phyloP scores from a whole-genome alignment of 106 monocot species.

The Chionographis japonica region DNA sequence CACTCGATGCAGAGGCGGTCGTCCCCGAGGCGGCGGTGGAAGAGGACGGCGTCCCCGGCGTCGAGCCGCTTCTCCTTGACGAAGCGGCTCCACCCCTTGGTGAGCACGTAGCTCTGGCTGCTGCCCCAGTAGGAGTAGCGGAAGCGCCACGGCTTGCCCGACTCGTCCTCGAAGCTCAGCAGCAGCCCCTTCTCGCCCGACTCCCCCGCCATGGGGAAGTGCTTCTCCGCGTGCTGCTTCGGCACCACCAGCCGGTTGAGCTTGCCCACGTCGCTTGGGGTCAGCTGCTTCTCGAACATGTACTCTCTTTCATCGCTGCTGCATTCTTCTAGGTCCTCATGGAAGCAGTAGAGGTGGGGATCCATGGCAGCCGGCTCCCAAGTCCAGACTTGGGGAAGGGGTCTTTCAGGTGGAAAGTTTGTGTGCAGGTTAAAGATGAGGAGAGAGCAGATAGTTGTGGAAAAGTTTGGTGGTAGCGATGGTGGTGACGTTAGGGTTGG shows the following conservation, averaged over 20 bases:
- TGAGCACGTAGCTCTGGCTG: constrained; percentile 79
- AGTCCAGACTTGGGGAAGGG: constrained; percentile 18
- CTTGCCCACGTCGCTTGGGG: constrained; percentile 84
- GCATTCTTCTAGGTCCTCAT: neutral
- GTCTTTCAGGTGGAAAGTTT: constrained; percentile 17
- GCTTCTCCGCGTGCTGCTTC: too few relatives aligned
- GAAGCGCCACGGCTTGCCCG: constrained; percentile 50
- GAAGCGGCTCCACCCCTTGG: constrained; percentile 73
- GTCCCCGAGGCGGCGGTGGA: constrained; percentile 14
- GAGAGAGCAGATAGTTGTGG: neutral
- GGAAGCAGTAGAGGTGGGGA: constrained; percentile 13
- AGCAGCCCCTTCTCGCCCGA: constrained; percentile 56
- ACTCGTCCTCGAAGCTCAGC: constrained; percentile 62
- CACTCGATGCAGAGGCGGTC: constrained; percentile 26
- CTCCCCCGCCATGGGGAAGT: too few relatives aligned
- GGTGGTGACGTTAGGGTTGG: constrained; percentile 14
- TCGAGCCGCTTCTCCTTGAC: constrained; percentile 67
- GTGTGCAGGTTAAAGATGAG: constrained; percentile 12
- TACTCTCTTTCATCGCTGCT: constrained; percentile 15
- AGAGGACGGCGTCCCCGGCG: constrained; percentile 58
- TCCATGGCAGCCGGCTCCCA: constrained; percentile 16
- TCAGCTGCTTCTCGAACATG: constrained; percentile 72
- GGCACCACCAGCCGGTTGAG: constrained; percentile 29
- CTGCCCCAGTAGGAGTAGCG: constrained; percentile 83
- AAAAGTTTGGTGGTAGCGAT: neutral